Conservation (phyloP, 2,329 filamentous ascomycete genomes). For the Pseudogymnoascus sp. region DNA sequence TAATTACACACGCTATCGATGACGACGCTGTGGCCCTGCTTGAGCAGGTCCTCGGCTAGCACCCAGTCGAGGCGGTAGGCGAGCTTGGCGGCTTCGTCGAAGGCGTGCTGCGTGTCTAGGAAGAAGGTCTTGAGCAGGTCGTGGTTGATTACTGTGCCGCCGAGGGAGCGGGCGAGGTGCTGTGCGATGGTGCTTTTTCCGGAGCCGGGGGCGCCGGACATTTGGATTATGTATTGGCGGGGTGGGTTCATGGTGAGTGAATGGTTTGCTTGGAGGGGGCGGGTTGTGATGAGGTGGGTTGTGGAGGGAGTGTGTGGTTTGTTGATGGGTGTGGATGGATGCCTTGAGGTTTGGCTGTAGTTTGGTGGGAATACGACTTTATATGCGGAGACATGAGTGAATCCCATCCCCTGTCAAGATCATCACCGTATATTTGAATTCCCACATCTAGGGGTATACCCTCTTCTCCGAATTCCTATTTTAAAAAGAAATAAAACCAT, state of each 20-base stretch:
- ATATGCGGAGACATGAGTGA: not conserved
- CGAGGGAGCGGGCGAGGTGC: slow-evolving; percentile 23
- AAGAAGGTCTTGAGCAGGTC: slow-evolving; percentile 31
- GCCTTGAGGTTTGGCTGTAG: not conserved
- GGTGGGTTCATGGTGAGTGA: not conserved
- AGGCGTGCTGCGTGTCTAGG: slow-evolving; percentile 26
- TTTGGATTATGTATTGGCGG: slow-evolving; percentile 26
- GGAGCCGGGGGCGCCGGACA: slow-evolving; percentile 34
- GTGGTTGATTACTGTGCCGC: slow-evolving; percentile 31
- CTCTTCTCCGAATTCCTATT: not conserved
- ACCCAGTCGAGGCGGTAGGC: slow-evolving; percentile 32
- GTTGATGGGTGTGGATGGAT: not conserved
- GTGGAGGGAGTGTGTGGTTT: not conserved
- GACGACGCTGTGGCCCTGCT: slow-evolving; percentile 30
- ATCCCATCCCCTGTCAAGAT: not conserved
- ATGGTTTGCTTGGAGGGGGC: not conserved
- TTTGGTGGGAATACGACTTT: not conserved
- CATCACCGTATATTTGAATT: not conserved
- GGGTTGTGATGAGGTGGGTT: not conserved
- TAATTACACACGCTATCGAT: slow-evolving; percentile 34
- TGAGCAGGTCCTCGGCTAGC: slow-evolving; percentile 30
- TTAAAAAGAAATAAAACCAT: not conserved
- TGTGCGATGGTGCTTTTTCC: slow-evolving; percentile 33
- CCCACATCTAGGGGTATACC: not conserved
- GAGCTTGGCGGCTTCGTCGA: slow-evolving; percentile 27